Evolutionary conservation across 2,329 filamentous ascomycete genomes (phyloP), one percentile per base, ranked within the genome.

Genomic region (Talaromyces sp.): DNA sequence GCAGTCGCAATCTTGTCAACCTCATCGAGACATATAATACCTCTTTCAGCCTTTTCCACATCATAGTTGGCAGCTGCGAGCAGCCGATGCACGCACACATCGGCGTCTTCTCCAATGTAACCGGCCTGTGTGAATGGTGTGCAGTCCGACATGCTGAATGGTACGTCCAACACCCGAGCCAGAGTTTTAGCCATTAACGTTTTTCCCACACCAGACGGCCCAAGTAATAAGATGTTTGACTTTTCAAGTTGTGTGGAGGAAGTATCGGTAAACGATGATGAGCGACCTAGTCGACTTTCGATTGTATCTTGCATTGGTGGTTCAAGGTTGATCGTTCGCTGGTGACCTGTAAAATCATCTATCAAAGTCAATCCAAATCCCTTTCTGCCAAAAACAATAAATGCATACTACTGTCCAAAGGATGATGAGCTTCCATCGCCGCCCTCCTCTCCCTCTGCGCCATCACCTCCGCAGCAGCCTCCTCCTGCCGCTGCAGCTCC

Each of bases 21-120:
- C 79, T 99, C 95, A 71, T 99, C 95, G 22, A 99, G 83, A 64
- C 96, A 95, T 56, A 99, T 92, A 64, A 99, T 98, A 5, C 95
- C 95, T 62, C 91, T 87, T 75, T 99, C 94, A 7, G 93, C 90
- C 63, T 90, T 88, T 66, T 88, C 88, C 31, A 95, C 87, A 70
- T 96, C 91, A 77, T 96, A 96, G 75, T 96, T 94, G 8, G 94
- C 89, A 66, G 96, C 93, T 64, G 96, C 91, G 10, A 99, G 83
- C 29, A 99, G 84, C 53, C 95, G 86, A 73, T 97, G 92, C 47
- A 99, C 92, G 72, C 94, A 97, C 0, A 92, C 89, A 75, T 99
- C 95, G n/a, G 94, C 94, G 75, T 99, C 95, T 74, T 98, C 94
- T 34, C 95, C 95, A 70, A 99, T 97, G 72, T 99, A 99, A 29